Evolutionary conservation across 306 rosid genomes (phyloP).

Genomic region (Rosa persica): DNA sequence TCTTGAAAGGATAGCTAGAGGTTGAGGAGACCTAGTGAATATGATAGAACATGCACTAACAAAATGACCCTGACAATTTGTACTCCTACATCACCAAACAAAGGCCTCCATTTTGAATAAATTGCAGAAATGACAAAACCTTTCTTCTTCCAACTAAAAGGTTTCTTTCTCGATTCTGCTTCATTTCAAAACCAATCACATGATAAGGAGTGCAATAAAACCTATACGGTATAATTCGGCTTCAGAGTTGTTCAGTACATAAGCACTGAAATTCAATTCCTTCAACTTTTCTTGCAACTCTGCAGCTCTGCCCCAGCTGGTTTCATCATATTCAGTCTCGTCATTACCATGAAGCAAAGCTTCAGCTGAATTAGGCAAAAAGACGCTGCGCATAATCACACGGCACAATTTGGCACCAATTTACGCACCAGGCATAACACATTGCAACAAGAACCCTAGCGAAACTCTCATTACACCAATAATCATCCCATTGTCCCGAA

Average conservation of each 20-base stretch:
- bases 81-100: neutral
- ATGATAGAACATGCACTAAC: neutral
- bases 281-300: constrained; percentile 3
- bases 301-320: constrained; percentile 8
- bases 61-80: neutral
- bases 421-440: neutral
- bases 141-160: neutral
- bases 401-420: neutral
- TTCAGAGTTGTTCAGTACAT: neutral
- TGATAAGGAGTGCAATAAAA: neutral
- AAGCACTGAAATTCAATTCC: constrained; percentile 3
- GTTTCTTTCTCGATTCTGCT: constrained; percentile 1
- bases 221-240: neutral
- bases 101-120: neutral
- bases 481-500: constrained; percentile 38
- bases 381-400: neutral
- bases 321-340: constrained; percentile 4
- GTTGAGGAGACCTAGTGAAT: neutral
- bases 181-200: neutral
- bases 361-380: constrained; percentile 3
- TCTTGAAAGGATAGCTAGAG: neutral
- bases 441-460: constrained; percentile 10
- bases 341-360: constrained; percentile 3
- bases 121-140: neutral
- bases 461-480: constrained; percentile 26